Conservation (phyloP, 179 eudicot species). For the Spinacia oleracea region DNA sequence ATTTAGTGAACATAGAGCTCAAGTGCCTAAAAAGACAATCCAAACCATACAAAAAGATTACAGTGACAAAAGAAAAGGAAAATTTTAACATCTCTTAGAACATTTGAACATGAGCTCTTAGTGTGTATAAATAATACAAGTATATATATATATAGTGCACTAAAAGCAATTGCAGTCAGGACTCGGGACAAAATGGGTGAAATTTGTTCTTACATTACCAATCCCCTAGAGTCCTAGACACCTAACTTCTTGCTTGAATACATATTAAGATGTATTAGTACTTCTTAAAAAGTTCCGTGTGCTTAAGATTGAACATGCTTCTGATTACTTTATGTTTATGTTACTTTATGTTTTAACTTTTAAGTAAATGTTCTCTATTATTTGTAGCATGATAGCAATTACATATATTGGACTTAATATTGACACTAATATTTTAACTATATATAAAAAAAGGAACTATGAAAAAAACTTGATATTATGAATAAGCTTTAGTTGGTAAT, state of each 20-base stretch:
- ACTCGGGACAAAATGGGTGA: neutral
- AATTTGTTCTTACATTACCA: neutral
- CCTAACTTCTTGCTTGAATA: conserved; percentile 1
- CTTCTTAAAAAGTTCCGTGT: neutral
- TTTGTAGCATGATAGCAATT: too few relatives aligned
- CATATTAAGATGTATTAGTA: neutral
- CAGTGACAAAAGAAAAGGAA: neutral
- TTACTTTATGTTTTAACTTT: too few relatives aligned
- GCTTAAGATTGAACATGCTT: neutral
- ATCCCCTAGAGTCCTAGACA: neutral
- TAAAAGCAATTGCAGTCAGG: neutral
- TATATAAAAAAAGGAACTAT: too few relatives aligned
- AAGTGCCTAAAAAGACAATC: neutral
- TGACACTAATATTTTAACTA: too few relatives aligned
- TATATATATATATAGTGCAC: neutral
- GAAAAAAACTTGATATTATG: too few relatives aligned
- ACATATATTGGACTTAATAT: too few relatives aligned
- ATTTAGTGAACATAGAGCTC: neutral
- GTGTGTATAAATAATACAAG: too few relatives aligned
- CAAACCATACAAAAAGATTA: neutral
- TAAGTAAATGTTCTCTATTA: too few relatives aligned
- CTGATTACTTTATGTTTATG: too few relatives aligned
- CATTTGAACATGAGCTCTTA: neutral
- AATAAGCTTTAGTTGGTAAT: too few relatives aligned
- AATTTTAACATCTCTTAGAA: neutral